Conservation (phyloP, 768 basidiomycete genomes). For the Termitomyces sp. region DNA sequence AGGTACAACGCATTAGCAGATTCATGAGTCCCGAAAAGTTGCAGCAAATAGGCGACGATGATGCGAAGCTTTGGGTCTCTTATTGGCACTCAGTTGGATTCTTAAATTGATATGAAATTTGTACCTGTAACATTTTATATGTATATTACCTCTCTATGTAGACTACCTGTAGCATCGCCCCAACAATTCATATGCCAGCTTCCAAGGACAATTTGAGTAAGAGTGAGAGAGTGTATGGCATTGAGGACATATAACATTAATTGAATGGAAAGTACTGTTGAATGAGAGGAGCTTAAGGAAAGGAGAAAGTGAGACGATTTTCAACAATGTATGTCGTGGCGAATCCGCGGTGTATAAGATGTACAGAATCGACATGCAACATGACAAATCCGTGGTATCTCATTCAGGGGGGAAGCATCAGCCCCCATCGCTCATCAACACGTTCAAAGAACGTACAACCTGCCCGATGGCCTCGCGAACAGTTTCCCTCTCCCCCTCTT, state of each 20-base stretch:
- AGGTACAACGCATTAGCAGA: not conserved
- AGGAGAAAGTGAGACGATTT: not conserved
- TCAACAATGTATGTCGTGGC: not conserved
- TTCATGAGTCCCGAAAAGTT: not conserved
- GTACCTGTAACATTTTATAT: not conserved
- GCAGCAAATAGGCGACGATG: not conserved
- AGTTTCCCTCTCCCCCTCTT: constrained; percentile 35
- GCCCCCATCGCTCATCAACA: constrained; percentile 36
- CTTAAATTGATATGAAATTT: not conserved
- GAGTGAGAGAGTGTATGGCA: not conserved
- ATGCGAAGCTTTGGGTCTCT: constrained; percentile 6
- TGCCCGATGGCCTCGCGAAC: constrained; percentile 59
- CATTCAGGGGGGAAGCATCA: not conserved
- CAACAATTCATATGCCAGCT: not conserved
- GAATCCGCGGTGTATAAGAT: not conserved
- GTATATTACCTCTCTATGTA: not conserved
- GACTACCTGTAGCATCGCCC: not conserved
- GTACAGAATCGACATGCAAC: not conserved
- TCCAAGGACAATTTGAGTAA: not conserved
- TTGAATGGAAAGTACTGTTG: not conserved
- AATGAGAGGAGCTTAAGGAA: too few species aligned
- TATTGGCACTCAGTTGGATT: constrained; percentile 6
- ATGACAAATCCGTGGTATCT: not conserved
- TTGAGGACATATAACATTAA: too few species aligned
- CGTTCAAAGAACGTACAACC: constrained; percentile 56